Base-by-base conservation (phyloP, 768 basidiomycete species). In the Amylocystis lapponica region DNA sequence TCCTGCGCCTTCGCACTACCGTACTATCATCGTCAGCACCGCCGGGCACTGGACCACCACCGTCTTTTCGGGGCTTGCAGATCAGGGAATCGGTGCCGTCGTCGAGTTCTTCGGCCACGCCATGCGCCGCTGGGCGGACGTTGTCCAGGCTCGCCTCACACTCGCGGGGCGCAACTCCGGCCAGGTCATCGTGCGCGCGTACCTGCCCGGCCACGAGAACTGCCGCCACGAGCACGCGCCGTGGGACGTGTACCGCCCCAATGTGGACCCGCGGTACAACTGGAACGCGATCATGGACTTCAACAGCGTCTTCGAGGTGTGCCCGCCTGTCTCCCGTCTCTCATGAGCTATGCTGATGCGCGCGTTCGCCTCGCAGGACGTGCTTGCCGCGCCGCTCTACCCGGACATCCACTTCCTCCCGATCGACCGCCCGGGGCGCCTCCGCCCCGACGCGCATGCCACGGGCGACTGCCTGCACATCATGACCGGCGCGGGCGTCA, bases 41-140 rank as follows among this genome's bases (percentile, higher is more conserved):
- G 83, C 64, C 3, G 82, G 81, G 1, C 83, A 84, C 56, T 85
- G 83, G 83, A 83, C 80, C 2, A 74, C 75, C 4, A 73, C 69
- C 0, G 52, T 79, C 19, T 72, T 84, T 55, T 56, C 59, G 6
- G 73, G 66, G 2, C 67, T 69, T 40, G 58, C 56, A 8, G 59
- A 70, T 42, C 57, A 65, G 5, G 80, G 79, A 2, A 76, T 81
- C 42, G 66, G 70, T 14, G 67, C 67, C 4, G 69, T 84, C n/a
- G 53, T 81, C 27, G 57, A 65, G 19, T 76, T 85, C 54, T 84
- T 83, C 60, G 62, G 64, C 29, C 62, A 69, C n/a, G 76, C 79
- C 26, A 78, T 80, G 74, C 51, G 58, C 26, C 55, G 57, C 9
- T 85, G 80, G 81, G 74, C 78, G 7, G 54, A 54, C 2, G 62